Evolutionary conservation across 2,329 filamentous ascomycete species (phyloP).

Genomic region (Emericellopsis atlantica): DNA sequence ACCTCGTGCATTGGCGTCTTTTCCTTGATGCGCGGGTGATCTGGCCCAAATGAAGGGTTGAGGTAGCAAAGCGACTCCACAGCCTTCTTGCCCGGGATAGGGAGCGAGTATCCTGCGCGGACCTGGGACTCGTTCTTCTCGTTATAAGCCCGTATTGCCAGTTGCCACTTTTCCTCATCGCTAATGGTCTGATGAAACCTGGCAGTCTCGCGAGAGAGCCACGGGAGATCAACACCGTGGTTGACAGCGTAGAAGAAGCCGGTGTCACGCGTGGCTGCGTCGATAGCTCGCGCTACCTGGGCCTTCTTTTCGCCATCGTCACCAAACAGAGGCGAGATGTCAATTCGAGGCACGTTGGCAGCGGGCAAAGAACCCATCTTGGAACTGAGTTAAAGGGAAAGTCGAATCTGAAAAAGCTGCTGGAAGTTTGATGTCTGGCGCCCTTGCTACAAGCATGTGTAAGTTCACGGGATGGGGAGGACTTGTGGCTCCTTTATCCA

Average conservation of each 20-base stretch:
- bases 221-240: constrained; percentile 4
- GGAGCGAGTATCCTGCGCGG: constrained; percentile 3
- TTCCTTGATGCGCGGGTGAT: constrained; percentile 3
- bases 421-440: too few species aligned
- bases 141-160: constrained; percentile 5
- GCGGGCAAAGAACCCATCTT: constrained; percentile 7
- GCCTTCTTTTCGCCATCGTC: constrained; percentile 1
- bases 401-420: too few species aligned
- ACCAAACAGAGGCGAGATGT: constrained; percentile 4
- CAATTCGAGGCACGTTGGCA: constrained; percentile 5
- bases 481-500: too few species aligned
- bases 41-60: constrained; percentile 1
- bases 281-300: constrained; percentile 3
- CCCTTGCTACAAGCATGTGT: too few species aligned
- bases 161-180: constrained; percentile 3
- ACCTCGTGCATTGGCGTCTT: constrained; percentile 5
- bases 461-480: too few species aligned
- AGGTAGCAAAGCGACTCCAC: constrained; percentile 2
- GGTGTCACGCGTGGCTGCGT: constrained; percentile 4
- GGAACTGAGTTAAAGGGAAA: too few species aligned
- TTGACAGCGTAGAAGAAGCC: constrained; percentile 6
- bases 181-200: constrained; percentile 5
- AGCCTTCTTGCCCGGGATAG: constrained; percentile 1
- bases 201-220: constrained; percentile 4
- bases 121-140: constrained; percentile 2